Base-by-base conservation (phyloP, 2,329 filamentous ascomycete species). In the Claviceps pusilla region DNA sequence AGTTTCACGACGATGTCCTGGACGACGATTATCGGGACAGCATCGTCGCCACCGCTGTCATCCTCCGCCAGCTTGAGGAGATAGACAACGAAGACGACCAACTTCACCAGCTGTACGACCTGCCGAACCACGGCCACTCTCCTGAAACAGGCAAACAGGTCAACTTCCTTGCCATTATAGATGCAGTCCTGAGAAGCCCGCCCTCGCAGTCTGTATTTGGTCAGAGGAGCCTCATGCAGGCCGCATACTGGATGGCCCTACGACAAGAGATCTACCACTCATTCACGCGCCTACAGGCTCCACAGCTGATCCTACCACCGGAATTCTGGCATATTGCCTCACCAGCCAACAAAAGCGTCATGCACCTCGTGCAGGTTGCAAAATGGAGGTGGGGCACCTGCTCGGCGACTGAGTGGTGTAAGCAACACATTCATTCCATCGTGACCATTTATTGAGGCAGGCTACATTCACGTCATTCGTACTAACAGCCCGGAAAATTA, bases 211-310 rank as follows among this genome's bases (percentile, higher is more conserved):
- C 66, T 19, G 62, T 69, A n/a, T 69, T 71, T 41, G 64, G 64
- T 1, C 63, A 62, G 29, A 59, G 68, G 37, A 65, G 67, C 29
- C 60, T 71, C 14, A 67, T 70, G 51, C 69, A 69, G 46, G 69
- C 69, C 0, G 64, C 69, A 7, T 71, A 71, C 53, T 71, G 69
- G 69, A 71, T 71, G 63, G 69, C 69, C 2, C 61, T 71, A 24
- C 54, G 69, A 33, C 69, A 71, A 52, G 69, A 71, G 46, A 69
- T 71, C 4, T 71, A 69, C 54, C 68, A 71, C 50, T 70, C 69
- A 0, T 69, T 71, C 42, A 71, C 68, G 2, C 64, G 67, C 37
- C 61, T 63, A 7, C 66, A 71, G 11, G 62, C 69, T 0, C 69
- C 69, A 0, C 68, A 71, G 57, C 64, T 71, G 45, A 63, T 66